These are phyloP conservation scores for Blastobotrys terrestris DNA, from an alignment of 805 yeast species.

Conservation along the genomic window DNA sequence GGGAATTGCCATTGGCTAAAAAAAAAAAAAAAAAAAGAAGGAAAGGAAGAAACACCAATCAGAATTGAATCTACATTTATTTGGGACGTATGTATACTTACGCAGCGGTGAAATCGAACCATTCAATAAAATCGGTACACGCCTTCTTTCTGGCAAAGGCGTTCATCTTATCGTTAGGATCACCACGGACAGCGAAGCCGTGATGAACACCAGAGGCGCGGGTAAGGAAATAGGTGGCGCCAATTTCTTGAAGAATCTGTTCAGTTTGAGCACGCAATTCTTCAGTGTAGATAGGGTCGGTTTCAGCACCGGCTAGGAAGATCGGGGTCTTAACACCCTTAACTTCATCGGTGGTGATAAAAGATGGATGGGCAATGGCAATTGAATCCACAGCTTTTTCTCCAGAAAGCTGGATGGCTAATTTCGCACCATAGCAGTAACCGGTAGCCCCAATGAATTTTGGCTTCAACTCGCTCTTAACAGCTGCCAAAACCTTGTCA, in stretches of 20 bases:
- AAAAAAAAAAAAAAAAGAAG: no score
- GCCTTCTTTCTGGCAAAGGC: conserved; percentile 65
- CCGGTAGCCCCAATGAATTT: conserved; percentile 57
- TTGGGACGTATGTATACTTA: conserved; percentile 1
- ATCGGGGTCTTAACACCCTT: conserved; percentile 56
- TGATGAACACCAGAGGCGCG: conserved; percentile 61
- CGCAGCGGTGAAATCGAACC: conserved; percentile 19
- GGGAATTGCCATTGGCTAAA: no score
- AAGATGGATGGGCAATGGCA: conserved; percentile 83
- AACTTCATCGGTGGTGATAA: conserved; percentile 60
- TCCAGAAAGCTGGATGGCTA: conserved; percentile 46
- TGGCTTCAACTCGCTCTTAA: conserved; percentile 42
- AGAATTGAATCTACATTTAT: no score
- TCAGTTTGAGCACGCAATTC: conserved; percentile 63
- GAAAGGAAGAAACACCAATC: no score
- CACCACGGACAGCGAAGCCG: conserved; percentile 81
- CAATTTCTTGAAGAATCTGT: conserved; percentile 46
- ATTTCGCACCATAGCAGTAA: conserved; percentile 82
- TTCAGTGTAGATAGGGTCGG: conserved; percentile 53
- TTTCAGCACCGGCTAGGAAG: conserved; percentile 68
- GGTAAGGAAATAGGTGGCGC: conserved; percentile 53
- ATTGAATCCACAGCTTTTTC: conserved; percentile 41
- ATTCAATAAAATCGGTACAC: conserved; percentile 27
- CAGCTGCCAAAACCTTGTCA: conserved; percentile 39
- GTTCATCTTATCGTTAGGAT: conserved; percentile 44